These are phyloP conservation scores for Hypoxylon sp. DNA, from an alignment of 2,329 filamentous ascomycete species.

Conservation along the genomic window DNA sequence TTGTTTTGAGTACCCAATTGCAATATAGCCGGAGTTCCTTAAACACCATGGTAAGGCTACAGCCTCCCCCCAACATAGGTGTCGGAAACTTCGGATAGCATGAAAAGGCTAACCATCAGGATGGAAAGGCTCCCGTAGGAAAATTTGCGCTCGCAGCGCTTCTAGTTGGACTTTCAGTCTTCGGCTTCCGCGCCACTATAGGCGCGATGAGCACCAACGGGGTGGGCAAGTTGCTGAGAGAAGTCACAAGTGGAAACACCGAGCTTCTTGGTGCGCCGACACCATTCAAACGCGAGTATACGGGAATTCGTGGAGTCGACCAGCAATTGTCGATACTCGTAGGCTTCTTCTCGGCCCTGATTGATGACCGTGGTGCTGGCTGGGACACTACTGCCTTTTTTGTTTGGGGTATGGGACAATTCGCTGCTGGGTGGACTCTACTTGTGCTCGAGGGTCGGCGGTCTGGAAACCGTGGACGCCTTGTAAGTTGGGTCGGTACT, in stretches of 20 bases:
- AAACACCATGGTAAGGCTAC: slow-evolving; percentile 29
- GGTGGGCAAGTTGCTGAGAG: slow-evolving; percentile 27
- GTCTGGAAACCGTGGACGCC: slow-evolving; percentile 49
- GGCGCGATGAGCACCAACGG: slow-evolving; percentile 23
- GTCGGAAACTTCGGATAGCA: neutral
- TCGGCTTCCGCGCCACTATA: slow-evolving; percentile 35
- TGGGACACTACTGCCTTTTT: slow-evolving; percentile 47
- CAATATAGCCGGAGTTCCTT: slow-evolving; percentile 6
- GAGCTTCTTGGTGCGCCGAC: slow-evolving; percentile 27
- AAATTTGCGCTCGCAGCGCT: slow-evolving; percentile 36
- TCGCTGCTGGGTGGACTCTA: slow-evolving; percentile 49
- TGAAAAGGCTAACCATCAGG: slow-evolving; percentile 16
- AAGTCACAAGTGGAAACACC: slow-evolving; percentile 9
- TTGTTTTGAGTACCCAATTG: neutral
- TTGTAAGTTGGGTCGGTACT: slow-evolving; percentile 46
- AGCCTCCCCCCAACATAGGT: neutral
- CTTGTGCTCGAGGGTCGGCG: slow-evolving; percentile 53
- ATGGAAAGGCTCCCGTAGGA: slow-evolving; percentile 26
- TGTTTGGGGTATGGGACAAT: slow-evolving; percentile 52
- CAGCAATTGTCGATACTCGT: slow-evolving; percentile 26
- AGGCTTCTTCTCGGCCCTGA: slow-evolving; percentile 49
- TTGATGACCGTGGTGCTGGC: slow-evolving; percentile 48
- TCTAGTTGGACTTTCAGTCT: slow-evolving; percentile 31
- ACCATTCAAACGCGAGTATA: slow-evolving; percentile 36
- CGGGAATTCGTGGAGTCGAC: slow-evolving; percentile 25